These are phyloP conservation scores for Boletus barrowsii DNA, from an alignment of 768 basidiomycete species.

Conservation along the genomic window DNA sequence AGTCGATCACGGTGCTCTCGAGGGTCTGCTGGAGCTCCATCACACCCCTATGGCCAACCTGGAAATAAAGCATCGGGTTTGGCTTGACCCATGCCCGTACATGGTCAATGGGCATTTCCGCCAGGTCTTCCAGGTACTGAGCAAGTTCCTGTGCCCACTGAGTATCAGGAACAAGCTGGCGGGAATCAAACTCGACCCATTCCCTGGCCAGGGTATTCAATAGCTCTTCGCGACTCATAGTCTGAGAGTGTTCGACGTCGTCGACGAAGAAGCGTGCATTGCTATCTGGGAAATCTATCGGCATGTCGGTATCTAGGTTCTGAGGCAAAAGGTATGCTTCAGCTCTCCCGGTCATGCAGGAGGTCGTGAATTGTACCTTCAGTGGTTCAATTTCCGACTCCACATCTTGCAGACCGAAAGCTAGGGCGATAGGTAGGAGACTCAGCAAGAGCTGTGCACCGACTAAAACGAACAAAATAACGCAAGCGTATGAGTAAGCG, in stretches of 20 bases:
- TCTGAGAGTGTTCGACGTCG: constrained; percentile 11
- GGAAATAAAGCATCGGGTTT: constrained; percentile 51
- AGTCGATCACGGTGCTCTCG: constrained; percentile 41
- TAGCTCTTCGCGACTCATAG: constrained; percentile 8
- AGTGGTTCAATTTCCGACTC: constrained; percentile 45
- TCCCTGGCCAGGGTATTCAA: constrained; percentile 16
- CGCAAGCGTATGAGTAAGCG: constrained; percentile 48
- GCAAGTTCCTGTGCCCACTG: constrained; percentile 43
- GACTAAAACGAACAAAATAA: not conserved
- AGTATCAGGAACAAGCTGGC: constrained; percentile 37
- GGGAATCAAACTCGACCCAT: constrained; percentile 33
- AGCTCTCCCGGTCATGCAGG: not conserved
- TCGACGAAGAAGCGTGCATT: constrained; percentile 35
- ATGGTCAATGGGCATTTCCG: constrained; percentile 42
- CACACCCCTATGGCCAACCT: constrained; percentile 42
- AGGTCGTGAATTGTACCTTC: constrained; percentile 36
- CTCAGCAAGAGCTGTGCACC: constrained; percentile 39
- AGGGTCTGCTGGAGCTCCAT: constrained; percentile 42
- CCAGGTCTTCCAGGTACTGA: constrained; percentile 39
- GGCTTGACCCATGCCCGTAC: constrained; percentile 49
- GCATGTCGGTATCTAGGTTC: constrained; percentile 54
- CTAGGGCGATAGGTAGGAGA: constrained; percentile 46
- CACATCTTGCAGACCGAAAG: constrained; percentile 45
- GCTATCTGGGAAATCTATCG: constrained; percentile 38
- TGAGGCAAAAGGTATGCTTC: constrained; percentile 16